phyloP scores from a whole-genome alignment of 2,329 filamentous ascomycete genomes.

The Penicillium sp. region DNA sequence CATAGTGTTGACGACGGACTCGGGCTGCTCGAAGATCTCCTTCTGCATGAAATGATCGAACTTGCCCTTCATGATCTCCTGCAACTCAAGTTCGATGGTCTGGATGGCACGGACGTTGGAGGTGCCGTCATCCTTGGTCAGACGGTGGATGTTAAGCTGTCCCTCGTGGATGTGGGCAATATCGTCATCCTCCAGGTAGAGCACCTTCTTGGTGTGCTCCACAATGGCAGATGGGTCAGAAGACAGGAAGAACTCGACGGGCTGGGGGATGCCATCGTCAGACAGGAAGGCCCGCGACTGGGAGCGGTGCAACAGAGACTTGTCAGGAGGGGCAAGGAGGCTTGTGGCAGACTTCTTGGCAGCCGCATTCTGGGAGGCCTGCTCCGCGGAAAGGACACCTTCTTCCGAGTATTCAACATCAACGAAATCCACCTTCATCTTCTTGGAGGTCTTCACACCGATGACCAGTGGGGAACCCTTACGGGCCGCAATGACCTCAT shows the following conservation, averaged over 20 bases:
- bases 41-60: constrained; percentile 99
- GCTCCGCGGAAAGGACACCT: constrained; percentile 83
- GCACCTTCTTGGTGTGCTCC: constrained; percentile 99
- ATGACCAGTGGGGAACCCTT: constrained; percentile 98
- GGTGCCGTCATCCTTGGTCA: constrained; percentile 93
- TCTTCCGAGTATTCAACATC: constrained; percentile 97
- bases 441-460: constrained; percentile 92
- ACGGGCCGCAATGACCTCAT: constrained; percentile 94
- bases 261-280: constrained; percentile 95
- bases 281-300: constrained; percentile 99
- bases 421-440: constrained; percentile 99
- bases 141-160: constrained; percentile 96
- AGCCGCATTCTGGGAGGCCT: constrained; percentile 91
- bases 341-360: constrained; percentile 80
- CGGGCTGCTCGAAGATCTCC: constrained; percentile 99
- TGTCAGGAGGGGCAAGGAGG: constrained; percentile 86
- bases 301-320: constrained; percentile 95
- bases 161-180: constrained; percentile 99
- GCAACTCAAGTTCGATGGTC: constrained; percentile 96
- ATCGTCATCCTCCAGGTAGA: constrained; percentile 99
- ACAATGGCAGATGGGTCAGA: constrained; percentile 98
- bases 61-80: constrained; percentile 99
- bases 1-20: constrained; percentile 99
- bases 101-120: constrained; percentile 98
- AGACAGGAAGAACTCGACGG: constrained; percentile 98